Evolutionary conservation across 108 stramenopile species (phyloP), one percentile per base, ranked within the genome.

Genomic region (Pseudonitzschia delicatissima): DNA sequence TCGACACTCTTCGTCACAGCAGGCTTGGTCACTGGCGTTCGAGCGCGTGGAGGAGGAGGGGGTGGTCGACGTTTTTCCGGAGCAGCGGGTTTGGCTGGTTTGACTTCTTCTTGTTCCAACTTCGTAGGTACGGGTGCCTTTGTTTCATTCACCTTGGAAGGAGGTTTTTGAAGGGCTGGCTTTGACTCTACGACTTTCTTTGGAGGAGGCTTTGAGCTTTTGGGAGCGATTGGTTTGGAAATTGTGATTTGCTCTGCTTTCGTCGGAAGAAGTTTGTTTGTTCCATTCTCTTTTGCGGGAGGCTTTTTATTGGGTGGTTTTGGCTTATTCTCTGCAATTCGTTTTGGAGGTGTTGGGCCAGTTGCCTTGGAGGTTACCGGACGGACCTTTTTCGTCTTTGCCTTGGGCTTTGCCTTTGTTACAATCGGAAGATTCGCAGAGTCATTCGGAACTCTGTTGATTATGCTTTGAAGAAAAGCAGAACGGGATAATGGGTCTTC

Each of bases 21-120:
- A 33, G 45, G 13, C 21, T 45, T 23, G 6, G 12, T 31, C 15
- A 12, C 34, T 29, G 37, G 12, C 13, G 25, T 29, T 35, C 27
- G 18, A 34, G 32, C 36, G 2, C 47, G 65, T 21, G 65, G 65
- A n/a, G 47, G 48, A 6, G 47, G 65, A 15, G 65, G 65, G 7
- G 50, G 32, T 29, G 48, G 47, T 27, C 59, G 34, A 15, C 18
- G 59, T 37, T 31, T 34, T 32, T 18, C n/a, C n/a, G n/a, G n/a
- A n/a, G n/a, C n/a, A n/a, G n/a, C n/a, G n/a, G n/a, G n/a, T 35
- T 25, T 42, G 59, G 21, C 34, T 12, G 36, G 9, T 37, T 61
- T 37, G 59, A 25, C 53, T 33, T 3, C 3, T 8, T 23, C 21
- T 20, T 37, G 35, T 12, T 61, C n/a, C n/a, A n/a, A n/a, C n/a